Base-by-base conservation (phyloP, 2,329 filamentous ascomycete genomes). In the Fusarium ambrosium region DNA sequence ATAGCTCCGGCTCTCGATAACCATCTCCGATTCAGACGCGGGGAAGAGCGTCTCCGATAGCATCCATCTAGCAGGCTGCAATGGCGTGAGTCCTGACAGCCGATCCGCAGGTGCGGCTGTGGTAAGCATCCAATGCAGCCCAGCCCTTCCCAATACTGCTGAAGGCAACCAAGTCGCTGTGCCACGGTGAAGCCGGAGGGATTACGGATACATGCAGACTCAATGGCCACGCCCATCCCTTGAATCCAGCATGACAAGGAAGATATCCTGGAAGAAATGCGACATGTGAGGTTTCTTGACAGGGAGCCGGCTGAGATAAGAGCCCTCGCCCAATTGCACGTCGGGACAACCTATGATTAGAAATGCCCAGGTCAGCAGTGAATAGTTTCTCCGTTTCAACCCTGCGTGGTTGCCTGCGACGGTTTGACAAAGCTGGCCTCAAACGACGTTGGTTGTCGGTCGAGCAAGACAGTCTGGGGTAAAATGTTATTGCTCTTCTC, bases 291-390 rank as follows among this genome's bases (percentile, higher is more conserved):
- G 68, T 55, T 32, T 56, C 62, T 63, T 34, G 65, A 62, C 34
- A 37, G 36, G 34, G 41, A 45, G 18, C 29, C n/a, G 24, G 56
- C 43, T 53, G 51, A 56, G 72, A 75, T 64, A 73, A 53, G 55
- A 62, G 37, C n/a, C 36, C 43, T 60, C 72, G 69, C 53, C 65
- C 43, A 37, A 48, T 69, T 73, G 72, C 66, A 70, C 72, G 69
- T 45, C 36, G 43, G 37, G 27, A 27, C 22, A 45, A 58, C 13
- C 20, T 29, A 37, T 53, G 13, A 53, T 36, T 22, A 51, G 60
- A 45, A 51, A 51, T 43, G 37, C 39, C 58, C n/a, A 18, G 22
- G 41, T 62, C 41, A 48, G 32, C 60, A 20, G 41, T 37, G 43
- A 20, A 32, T 62, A 55, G 53, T 32, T 59, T 69, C 68, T 16